These are phyloP conservation scores for Debaryomycetaceae sp. DNA, from an alignment of 1,139 yeast species.

Conservation along the genomic window DNA sequence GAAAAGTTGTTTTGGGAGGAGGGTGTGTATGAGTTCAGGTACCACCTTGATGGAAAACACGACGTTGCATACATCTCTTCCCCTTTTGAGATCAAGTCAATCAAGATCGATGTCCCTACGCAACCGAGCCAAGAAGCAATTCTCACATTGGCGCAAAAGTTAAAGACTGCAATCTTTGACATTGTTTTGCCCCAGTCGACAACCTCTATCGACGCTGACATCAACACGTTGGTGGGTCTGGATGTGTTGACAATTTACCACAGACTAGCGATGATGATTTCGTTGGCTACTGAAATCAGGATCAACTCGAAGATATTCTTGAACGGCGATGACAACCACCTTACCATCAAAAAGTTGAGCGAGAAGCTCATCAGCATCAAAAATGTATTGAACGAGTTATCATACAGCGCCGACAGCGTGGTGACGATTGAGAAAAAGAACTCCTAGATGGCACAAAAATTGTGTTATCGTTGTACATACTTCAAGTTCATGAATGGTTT, in stretches of 20 bases:
- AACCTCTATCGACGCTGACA: constrained; percentile 24
- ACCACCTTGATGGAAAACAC: constrained; percentile 67
- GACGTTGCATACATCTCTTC: constrained; percentile 63
- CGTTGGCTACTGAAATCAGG: constrained; percentile 34
- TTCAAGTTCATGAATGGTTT: neutral
- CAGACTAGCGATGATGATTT: constrained; percentile 30
- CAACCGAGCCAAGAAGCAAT: constrained; percentile 10
- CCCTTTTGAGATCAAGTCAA: constrained; percentile 63
- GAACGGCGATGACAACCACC: constrained; percentile 27
- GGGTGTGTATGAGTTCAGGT: constrained; percentile 75
- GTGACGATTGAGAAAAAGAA: constrained; percentile 16
- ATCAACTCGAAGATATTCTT: constrained; percentile 37
- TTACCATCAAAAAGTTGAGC: constrained; percentile 32
- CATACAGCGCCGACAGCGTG: constrained; percentile 18
- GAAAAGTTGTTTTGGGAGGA: constrained; percentile 59
- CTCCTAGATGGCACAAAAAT: constrained; percentile 2
- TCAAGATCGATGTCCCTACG: constrained; percentile 36
- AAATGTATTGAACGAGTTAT: constrained; percentile 41
- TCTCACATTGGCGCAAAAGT: constrained; percentile 29
- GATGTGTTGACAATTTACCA: constrained; percentile 31
- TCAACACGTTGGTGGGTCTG: constrained; percentile 22
- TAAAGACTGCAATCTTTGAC: constrained; percentile 29
- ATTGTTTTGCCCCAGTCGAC: constrained; percentile 18
- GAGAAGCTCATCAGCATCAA: constrained; percentile 40
- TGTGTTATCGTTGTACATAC: neutral